Base-by-base conservation (phyloP, 2,329 filamentous ascomycete genomes). In the Thyridium curvatum region DNA sequence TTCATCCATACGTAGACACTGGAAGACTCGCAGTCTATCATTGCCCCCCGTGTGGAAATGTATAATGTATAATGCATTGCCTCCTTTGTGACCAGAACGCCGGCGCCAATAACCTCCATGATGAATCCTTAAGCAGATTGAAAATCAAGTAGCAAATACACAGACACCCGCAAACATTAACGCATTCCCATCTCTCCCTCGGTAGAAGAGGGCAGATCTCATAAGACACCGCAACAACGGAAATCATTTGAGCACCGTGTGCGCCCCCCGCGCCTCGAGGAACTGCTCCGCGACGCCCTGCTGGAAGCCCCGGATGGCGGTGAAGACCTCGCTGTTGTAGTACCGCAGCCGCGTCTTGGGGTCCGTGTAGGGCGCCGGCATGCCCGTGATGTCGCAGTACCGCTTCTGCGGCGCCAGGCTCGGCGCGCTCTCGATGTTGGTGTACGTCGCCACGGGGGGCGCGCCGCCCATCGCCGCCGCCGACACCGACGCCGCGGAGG, bases 301-400 rank as follows among this genome's bases (percentile, higher is more conserved):
- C 5, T 85, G 84, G 52, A 98, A 64, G 3, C 74, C 79, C 53
- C 89, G 79, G 42, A 98, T 84, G 31, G 89, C 77, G 3, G 76
- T 78, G 68, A 96, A 98, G 6, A 97, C 78, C 68, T 98, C 93
- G 60, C 79, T 85, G 61, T 98, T 84, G 62, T 95, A 86, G 63
- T 98, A 98, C 45, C 91, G 74, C 61, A 98, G 64, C 47, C 91
- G 77, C 30, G 90, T 94, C 74, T 98, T 98, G 3, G 93, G 94
- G 58, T 98, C 93, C 26, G 86, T 79, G 59, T 98, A 98, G 6
- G 85, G 84, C 21, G 89, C 87, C n/a, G 87, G 79, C 47, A 98
- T 66, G 2, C 93, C 94, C 1, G 93, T 98, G 52, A 98, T 77
- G 61, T 98, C 94, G 68, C 93, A 98, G 64, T 97, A 98, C 53